These are phyloP conservation scores for Royoungia palumana DNA, from an alignment of 768 basidiomycete species.

Conservation along the genomic window DNA sequence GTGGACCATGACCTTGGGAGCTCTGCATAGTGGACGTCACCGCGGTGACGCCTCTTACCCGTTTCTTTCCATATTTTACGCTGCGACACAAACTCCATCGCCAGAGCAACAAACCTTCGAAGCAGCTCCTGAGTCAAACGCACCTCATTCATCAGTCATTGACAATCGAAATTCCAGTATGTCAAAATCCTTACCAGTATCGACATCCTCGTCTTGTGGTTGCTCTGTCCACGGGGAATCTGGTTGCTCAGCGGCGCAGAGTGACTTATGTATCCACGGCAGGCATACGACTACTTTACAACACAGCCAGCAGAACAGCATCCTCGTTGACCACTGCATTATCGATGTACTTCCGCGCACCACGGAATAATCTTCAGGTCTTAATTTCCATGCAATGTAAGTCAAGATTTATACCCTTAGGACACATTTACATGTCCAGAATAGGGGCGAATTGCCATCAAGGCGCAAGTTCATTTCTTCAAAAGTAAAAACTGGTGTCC, in stretches of 20 bases:
- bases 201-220: constrained; percentile 25
- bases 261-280: constrained; percentile 24
- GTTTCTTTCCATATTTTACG: constrained; percentile 18
- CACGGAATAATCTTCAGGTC: constrained; percentile 14
- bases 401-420: neutral
- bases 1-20: constrained; percentile 27
- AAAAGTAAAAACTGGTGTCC: constrained; percentile 8
- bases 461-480: constrained; percentile 1
- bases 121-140: constrained; percentile 19
- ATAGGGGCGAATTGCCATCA: neutral
- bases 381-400: constrained; percentile 17
- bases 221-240: constrained; percentile 25
- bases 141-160: constrained; percentile 15
- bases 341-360: constrained; percentile 6
- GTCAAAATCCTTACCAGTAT: constrained; percentile 28
- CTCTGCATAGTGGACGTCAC: constrained; percentile 16
- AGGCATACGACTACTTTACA: constrained; percentile 6
- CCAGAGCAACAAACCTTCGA: constrained; percentile 21
- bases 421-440: neutral
- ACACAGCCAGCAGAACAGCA: constrained; percentile 20
- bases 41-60: constrained; percentile 3
- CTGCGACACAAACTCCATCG: constrained; percentile 21
- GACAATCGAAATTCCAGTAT: constrained; percentile 5
- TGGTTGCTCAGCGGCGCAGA: constrained; percentile 11
- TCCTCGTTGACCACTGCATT: constrained; percentile 15